phyloP scores from a whole-genome alignment of 176 grass and related monocot genomes.

The Paspalum notatum region DNA sequence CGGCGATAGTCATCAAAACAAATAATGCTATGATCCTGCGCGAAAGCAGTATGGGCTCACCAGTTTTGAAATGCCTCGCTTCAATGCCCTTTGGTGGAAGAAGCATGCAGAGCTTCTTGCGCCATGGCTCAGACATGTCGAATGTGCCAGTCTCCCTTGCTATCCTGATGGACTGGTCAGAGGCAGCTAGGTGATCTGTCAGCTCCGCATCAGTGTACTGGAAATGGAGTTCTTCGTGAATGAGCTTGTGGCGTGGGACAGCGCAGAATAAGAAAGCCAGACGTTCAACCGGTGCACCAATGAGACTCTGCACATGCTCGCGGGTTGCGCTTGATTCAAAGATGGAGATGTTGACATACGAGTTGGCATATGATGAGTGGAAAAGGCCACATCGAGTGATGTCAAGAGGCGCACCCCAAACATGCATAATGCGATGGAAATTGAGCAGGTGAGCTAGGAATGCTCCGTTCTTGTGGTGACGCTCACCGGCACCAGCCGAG shows the following conservation, averaged over 20 bases:
- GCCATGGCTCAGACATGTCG: slow-evolving; percentile 43
- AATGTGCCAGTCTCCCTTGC: slow-evolving; percentile 42
- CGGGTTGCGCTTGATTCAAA: slow-evolving; percentile 55
- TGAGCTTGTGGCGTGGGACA: slow-evolving; percentile 57
- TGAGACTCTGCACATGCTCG: slow-evolving; percentile 36
- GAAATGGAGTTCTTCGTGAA: slow-evolving; percentile 55
- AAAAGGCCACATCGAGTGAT: slow-evolving; percentile 65
- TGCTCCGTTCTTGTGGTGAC: slow-evolving; percentile 71
- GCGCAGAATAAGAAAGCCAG: slow-evolving; percentile 64
- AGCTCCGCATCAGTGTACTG: slow-evolving; percentile 59
- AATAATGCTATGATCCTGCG: slow-evolving; percentile 13
- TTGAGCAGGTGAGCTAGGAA: slow-evolving; percentile 61
- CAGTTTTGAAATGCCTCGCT: slow-evolving; percentile 25
- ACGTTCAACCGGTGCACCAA: slow-evolving; percentile 55
- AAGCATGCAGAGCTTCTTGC: slow-evolving; percentile 47
- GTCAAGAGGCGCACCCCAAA: slow-evolving; percentile 49
- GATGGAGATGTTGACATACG: slow-evolving; percentile 69
- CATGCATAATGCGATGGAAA: slow-evolving; percentile 56
- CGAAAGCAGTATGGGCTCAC: slow-evolving; percentile 10
- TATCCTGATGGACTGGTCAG: slow-evolving; percentile 42
- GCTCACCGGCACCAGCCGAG: slow-evolving; percentile 62
- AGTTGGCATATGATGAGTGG: slow-evolving; percentile 72
- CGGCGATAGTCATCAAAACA: slow-evolving; percentile 25
- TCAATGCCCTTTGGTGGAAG: slow-evolving; percentile 16
- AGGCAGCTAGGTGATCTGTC: slow-evolving; percentile 43